Evolutionary conservation across 176 grass and related monocot genomes (phyloP), one percentile per base, ranked within the genome.

Genomic region (Phoenix dactylifera): DNA sequence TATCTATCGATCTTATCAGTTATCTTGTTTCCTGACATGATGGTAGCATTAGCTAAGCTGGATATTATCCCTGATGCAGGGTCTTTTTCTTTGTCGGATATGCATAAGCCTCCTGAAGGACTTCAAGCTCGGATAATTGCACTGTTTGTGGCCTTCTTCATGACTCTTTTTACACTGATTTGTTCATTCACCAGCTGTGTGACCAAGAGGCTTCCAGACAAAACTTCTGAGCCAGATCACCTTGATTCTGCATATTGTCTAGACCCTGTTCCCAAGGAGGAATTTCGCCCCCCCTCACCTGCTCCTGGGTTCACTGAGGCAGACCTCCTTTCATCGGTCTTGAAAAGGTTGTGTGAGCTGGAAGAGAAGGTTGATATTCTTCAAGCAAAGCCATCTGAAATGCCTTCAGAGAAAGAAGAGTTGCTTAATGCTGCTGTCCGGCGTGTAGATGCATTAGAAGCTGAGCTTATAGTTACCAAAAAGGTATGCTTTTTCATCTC

Each of bases 321-420:
- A 4, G 76, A 74, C 49, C 54, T 98, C 16, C 83, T 85, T 56
- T 72, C 87, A 3, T 77, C 54, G 20, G 80, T 98, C 51, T 52
- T 98, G 64, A 80, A 72, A 76, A 98, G 87, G 63, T 63, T 98
- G 44, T 76, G 67, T 71, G 81, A 98, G 54, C 79, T 98, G 16
- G 93, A 98, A 80, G 84, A 76, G 64, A 98, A 98, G 73, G 66
- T 98, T 57, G 65, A 79, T 66, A 75, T 80, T 66, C 87, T 98
- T 65, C 73, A 92, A 72, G 81, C 76, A 57, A 98, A 91, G 44
- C 87, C 84, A 68, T 92, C 69, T 67, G 84, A 98, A 69, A 92
- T 98, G 93, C 93, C 93, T 26, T 78, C 75, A 4, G 93, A 98
- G 79, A 92, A 98, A 72, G 93, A 98, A 78, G 93, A 98, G 73